Percentiles rank a stretch among this genome's conserved stretches.
These are phyloP conservation scores for Phytopythium mirpurense DNA, from an alignment of 352 stramenopile genomes.

Conservation along the genomic window DNA sequence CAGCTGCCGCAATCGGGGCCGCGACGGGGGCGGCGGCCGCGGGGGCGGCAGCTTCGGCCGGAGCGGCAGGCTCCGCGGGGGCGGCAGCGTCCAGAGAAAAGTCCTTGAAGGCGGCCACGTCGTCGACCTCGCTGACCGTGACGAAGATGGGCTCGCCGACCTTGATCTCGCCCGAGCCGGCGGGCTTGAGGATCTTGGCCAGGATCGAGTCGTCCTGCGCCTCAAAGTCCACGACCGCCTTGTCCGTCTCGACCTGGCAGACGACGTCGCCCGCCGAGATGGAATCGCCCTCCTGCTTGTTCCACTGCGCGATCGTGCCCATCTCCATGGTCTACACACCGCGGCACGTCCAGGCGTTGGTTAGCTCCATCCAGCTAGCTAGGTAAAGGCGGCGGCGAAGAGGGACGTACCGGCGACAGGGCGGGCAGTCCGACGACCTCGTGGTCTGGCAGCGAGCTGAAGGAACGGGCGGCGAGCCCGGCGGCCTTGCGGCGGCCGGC, in stretches of 20 bases:
- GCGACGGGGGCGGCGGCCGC: slow-evolving; percentile 17
- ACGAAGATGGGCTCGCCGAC: slow-evolving; percentile 72
- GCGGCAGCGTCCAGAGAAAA: slow-evolving; percentile 41
- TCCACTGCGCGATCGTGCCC: slow-evolving; percentile 94
- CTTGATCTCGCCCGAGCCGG: slow-evolving; percentile 83
- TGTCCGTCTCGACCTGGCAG: slow-evolving; percentile 97
- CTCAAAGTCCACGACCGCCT: slow-evolving; percentile 98
- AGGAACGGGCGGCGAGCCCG: slow-evolving; percentile 23
- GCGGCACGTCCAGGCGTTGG: too few relatives aligned
- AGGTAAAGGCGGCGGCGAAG: too few relatives aligned
- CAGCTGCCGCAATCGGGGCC: slow-evolving; percentile 6
- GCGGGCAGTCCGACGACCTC: slow-evolving; percentile 72
- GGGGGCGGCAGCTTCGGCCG: slow-evolving; percentile 18
- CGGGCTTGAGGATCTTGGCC: slow-evolving; percentile 92
- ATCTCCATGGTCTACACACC: slow-evolving; percentile 89
- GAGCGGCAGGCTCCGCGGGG: slow-evolving; percentile 21
- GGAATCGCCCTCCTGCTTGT: slow-evolving; percentile 87
- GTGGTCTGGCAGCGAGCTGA: slow-evolving; percentile 63
- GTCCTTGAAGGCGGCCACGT: slow-evolving; percentile 50
- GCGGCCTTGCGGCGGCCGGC: slow-evolving; percentile 16
- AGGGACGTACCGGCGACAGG: slow-evolving; percentile 43
- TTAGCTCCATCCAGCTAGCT: too few relatives aligned
- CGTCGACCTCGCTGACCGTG: slow-evolving; percentile 45
- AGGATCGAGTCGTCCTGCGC: slow-evolving; percentile 94
- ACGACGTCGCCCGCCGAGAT: slow-evolving; percentile 92